These are phyloP conservation scores for Starmerella potacharoeniae DNA, from an alignment of 805 yeast species.

Conservation along the genomic window DNA sequence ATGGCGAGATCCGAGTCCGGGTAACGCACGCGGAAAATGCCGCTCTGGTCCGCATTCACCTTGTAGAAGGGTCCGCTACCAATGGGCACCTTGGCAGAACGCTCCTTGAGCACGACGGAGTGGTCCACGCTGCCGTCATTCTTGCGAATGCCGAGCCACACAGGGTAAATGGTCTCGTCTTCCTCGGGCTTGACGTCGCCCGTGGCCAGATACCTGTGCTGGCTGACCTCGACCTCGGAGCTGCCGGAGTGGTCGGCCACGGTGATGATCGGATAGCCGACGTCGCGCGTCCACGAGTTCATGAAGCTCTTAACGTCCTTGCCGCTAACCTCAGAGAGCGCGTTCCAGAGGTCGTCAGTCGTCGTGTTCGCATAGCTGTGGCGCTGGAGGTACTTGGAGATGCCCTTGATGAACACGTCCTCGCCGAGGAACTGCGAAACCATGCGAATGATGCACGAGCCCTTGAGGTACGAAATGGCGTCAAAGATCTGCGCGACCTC, in stretches of 20 bases:
- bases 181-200: slow-evolving; percentile 53
- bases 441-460: slow-evolving; percentile 71
- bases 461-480: slow-evolving; percentile 69
- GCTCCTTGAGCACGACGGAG: slow-evolving; percentile 42
- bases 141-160: slow-evolving; percentile 46
- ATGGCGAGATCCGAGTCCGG: slow-evolving; percentile 40
- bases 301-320: slow-evolving; percentile 48
- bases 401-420: slow-evolving; percentile 60
- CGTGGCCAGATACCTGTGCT: slow-evolving; percentile 50
- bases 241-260: slow-evolving; percentile 34
- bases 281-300: slow-evolving; percentile 59
- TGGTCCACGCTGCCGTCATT: slow-evolving; percentile 47
- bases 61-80: slow-evolving; percentile 40
- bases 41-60: slow-evolving; percentile 50
- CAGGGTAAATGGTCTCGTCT: slow-evolving; percentile 42
- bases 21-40: slow-evolving; percentile 51
- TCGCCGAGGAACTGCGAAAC: slow-evolving; percentile 58
- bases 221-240: slow-evolving; percentile 32
- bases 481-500: slow-evolving; percentile 78
- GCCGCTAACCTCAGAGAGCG: slow-evolving; percentile 52
- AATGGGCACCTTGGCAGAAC: slow-evolving; percentile 38
- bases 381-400: slow-evolving; percentile 51
- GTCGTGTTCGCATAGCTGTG: slow-evolving; percentile 61
- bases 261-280: slow-evolving; percentile 61
- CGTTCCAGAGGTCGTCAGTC: slow-evolving; percentile 61